phyloP scores from a whole-genome alignment of 73 alveolate genomes.

The Durusdinium trenchii region DNA sequence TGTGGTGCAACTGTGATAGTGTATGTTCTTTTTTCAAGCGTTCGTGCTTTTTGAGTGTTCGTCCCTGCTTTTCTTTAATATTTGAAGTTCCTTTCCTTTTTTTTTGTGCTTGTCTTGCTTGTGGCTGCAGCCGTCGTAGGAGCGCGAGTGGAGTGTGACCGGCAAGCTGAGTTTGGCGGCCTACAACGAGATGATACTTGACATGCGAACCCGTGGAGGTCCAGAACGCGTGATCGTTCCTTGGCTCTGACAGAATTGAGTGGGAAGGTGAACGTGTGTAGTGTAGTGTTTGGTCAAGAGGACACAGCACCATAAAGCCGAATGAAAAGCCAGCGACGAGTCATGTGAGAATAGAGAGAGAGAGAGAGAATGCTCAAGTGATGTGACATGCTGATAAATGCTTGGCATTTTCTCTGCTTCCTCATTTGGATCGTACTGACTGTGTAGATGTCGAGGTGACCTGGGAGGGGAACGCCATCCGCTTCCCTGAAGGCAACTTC shows the following conservation, averaged over 20 bases:
- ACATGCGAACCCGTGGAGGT: conserved; percentile 85
- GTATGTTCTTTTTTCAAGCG: not conserved
- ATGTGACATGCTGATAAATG: too few species aligned
- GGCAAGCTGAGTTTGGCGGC: conserved; percentile 87
- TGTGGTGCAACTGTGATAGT: not conserved
- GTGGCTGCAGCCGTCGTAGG: not conserved
- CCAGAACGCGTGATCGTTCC: conserved; percentile 58
- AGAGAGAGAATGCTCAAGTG: not conserved
- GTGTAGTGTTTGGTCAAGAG: not conserved
- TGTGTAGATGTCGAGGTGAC: conserved; percentile 17
- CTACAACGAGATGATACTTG: conserved; percentile 79
- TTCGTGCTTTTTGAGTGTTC: too few species aligned
- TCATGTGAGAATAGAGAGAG: not conserved
- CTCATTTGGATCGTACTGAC: not conserved
- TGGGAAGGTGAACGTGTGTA: too few species aligned
- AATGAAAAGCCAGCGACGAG: not conserved
- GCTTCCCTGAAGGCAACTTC: conserved; percentile 87
- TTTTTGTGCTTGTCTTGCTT: not conserved
- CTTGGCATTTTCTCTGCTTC: not conserved
- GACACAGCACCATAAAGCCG: not conserved
- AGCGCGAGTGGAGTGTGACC: conserved; percentile 73
- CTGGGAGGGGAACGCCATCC: conserved; percentile 79
- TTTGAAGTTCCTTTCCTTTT: not conserved
- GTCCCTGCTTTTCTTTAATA: not conserved
- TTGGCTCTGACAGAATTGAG: not conserved